Base-by-base conservation (phyloP, 345 rosid species). In the Firmiana major region DNA sequence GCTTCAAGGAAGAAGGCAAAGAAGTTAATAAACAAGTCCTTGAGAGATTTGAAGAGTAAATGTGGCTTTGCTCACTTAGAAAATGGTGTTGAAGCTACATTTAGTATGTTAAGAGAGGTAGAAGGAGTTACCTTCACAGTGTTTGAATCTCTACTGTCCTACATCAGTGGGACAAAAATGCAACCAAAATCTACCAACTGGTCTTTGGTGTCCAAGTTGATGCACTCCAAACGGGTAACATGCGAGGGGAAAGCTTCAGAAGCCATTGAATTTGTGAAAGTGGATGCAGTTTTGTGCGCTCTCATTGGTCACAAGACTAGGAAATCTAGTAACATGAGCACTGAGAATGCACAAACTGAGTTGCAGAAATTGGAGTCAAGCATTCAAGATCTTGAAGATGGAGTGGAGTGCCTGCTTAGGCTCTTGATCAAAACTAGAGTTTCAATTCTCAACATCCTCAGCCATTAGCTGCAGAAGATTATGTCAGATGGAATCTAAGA, bases 361-460 rank as follows among this genome's bases (percentile, higher is more conserved):
- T 68, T 85, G 74, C 84, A 80, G 78, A 81, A 40, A 71, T 19
- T 86, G 77, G 88, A 84, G 71, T 43, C 77, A 31, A 75, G 81
- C 82, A 75, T 87, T 79, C 85, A 81, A 73, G 83, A 83, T 75
- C 81, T 85, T 57, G 84, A 85, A 81, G 84, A 84, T 38, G 85
- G 79, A 58, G 63, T 79, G 51, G 86, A 87, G 9, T 77, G 81
- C 54, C 40, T 87, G 34, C 76, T 78, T 19, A 83, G 79, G 70
- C 75, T 80, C 15, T 59, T 87, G 79, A 83, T 88, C 15, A 87
- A 85, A 79, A 78, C 78, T 26, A 84, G 88, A 80, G 92, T 79
- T 45, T 82, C 82, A 6, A 13, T 87, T 79, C 88, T 90, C 68
- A 87, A 83, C 38, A 81, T 78, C 40, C 60, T 79, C 38, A 74